These are phyloP conservation scores for Phialocephala subalpina DNA, from an alignment of 2,329 filamentous ascomycete genomes.

Conservation along the genomic window DNA sequence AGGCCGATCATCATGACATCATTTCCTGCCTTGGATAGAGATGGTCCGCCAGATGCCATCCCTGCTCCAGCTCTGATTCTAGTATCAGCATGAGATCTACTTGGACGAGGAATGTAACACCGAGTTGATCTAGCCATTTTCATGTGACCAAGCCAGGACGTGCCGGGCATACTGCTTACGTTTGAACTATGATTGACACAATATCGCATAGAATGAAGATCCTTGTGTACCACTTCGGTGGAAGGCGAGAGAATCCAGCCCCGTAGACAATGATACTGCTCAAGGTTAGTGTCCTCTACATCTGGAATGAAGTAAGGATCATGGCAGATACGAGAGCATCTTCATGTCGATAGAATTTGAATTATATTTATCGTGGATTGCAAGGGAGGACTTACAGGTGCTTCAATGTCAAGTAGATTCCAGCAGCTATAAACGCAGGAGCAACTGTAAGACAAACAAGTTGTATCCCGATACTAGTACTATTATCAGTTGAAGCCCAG, in stretches of 20 bases:
- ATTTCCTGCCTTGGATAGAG: slow-evolving; percentile 47
- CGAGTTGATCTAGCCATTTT: neutral
- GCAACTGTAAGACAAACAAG: slow-evolving; percentile 53
- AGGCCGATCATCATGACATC: slow-evolving; percentile 49
- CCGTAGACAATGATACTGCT: slow-evolving; percentile 54
- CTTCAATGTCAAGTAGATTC: slow-evolving; percentile 68
- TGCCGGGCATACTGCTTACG: slow-evolving; percentile 16
- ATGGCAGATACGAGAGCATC: no score
- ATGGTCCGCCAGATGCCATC: slow-evolving; percentile 54
- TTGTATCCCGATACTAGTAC: slow-evolving; percentile 41
- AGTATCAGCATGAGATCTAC: slow-evolving; percentile 57
- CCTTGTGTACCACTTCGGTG: slow-evolving; percentile 59
- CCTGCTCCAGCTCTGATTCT: slow-evolving; percentile 65
- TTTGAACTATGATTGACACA: slow-evolving; percentile 52
- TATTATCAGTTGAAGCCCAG: slow-evolving; percentile 5
- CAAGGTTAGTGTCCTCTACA: no score
- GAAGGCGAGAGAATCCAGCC: slow-evolving; percentile 58
- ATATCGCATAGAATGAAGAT: slow-evolving; percentile 67
- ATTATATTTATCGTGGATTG: neutral
- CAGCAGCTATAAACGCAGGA: slow-evolving; percentile 63
- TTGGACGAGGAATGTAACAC: slow-evolving; percentile 47
- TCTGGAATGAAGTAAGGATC: no score
- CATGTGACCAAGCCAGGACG: neutral
- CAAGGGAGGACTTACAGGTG: slow-evolving; percentile 50
- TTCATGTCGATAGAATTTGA: no score